Percentiles rank a stretch among this genome's conserved stretches.
Evolutionary conservation across 2,329 filamentous ascomycete genomes (phyloP).

Genomic region (Taxawa tesnikishii): DNA sequence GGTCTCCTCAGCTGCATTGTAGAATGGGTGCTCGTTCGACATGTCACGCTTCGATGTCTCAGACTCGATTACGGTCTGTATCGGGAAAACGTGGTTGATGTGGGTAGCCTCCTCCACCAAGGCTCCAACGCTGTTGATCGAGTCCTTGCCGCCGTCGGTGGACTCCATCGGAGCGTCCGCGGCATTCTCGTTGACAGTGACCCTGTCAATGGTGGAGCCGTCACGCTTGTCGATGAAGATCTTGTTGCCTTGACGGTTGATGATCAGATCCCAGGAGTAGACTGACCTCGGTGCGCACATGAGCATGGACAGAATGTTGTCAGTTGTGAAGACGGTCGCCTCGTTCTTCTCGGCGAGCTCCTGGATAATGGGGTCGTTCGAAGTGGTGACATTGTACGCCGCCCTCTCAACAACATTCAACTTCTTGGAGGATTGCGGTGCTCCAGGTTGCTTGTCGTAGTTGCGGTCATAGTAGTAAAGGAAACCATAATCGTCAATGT

Average conservation of each 20-base stretch:
- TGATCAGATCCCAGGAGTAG: conserved; percentile 97
- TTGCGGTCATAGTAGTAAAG: conserved; percentile 95
- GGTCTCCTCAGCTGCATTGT: conserved; percentile 84
- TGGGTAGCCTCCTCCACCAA: conserved; percentile 95
- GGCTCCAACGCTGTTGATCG: conserved; percentile 84
- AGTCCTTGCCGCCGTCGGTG: conserved; percentile 84
- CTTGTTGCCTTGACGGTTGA: conserved; percentile 86
- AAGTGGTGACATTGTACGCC: conserved; percentile 96
- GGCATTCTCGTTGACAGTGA: conserved; percentile 98
- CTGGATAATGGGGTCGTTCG: conserved; percentile 91
- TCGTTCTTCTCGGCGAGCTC: conserved; percentile 93
- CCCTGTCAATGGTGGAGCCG: conserved; percentile 87
- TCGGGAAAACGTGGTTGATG: conserved; percentile 99
- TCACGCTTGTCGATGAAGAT: conserved; percentile 98
- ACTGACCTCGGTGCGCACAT: conserved; percentile 97
- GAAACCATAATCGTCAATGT: conserved; percentile 92
- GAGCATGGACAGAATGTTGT: conserved; percentile 95
- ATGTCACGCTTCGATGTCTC: conserved; percentile 70
- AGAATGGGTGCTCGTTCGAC: conserved; percentile 88
- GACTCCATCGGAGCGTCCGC: conserved; percentile 87
- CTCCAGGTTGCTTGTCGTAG: conserved; percentile 83
- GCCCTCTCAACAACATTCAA: conserved; percentile 83
- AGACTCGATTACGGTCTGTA: conserved; percentile 83
- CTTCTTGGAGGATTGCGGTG: conserved; percentile 74
- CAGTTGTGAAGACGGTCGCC: conserved; percentile 91